phyloP scores from a whole-genome alignment of 1,284 basidiomycete species.

The Apiotrichum brassicae region DNA sequence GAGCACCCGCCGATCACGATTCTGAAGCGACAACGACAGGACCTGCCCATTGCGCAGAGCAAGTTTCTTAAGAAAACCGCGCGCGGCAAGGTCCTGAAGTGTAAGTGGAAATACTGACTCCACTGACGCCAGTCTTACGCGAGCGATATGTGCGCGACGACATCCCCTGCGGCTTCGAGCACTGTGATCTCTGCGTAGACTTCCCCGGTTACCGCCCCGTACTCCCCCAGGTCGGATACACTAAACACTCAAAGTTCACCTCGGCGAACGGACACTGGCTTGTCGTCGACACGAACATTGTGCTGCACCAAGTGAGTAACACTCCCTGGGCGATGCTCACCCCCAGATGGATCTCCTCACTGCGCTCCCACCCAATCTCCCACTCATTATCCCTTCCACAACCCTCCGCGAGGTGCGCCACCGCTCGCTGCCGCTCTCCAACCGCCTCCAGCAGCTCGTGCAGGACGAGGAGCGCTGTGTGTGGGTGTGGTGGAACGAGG shows the following conservation, averaged over 20 bases:
- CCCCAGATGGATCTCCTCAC: constrained; percentile 84
- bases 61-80: constrained; percentile 95
- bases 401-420: constrained; percentile 95
- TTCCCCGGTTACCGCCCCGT: constrained; percentile 46
- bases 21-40: constrained; percentile 63
- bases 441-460: constrained; percentile 74
- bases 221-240: constrained; percentile 54
- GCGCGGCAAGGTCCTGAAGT: constrained; percentile 86
- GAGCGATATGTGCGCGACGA: constrained; percentile 93
- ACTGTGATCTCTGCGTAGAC: constrained; percentile 58
- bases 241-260: constrained; percentile 47
- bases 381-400: constrained; percentile 87
- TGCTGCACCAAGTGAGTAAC: constrained; percentile 71
- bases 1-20: constrained; percentile 57
- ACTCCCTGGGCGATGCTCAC: constrained; percentile 5
- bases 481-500: constrained; percentile 92
- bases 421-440: constrained; percentile 86
- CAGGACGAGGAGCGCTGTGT: constrained; percentile 67
- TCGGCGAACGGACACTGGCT: constrained; percentile 61
- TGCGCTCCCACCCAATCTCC: constrained; percentile 62
- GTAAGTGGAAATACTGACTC: constrained; percentile 47
- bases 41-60: constrained; percentile 69
- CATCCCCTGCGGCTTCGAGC: constrained; percentile 78
- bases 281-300: constrained; percentile 92
- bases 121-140: constrained; percentile 60